Base-by-base conservation (phyloP, 805 yeast genomes). In the Yamadazyma akitaensis region DNA sequence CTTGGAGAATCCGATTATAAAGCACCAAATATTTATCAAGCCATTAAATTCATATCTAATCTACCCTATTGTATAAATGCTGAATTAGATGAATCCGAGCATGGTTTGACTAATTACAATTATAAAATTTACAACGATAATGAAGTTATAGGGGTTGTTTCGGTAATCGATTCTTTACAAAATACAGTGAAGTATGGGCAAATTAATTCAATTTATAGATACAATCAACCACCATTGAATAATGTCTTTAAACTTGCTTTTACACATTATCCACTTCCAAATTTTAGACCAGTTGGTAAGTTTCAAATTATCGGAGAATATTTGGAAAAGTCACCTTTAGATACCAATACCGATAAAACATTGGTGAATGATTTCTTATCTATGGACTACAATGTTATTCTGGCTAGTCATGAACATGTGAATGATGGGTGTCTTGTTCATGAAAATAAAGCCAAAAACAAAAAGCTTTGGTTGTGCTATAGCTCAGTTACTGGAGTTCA, bases 341-440 rank as follows among this genome's bases (percentile, higher is more conserved):
- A 56, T n/a, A 53, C 67, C 9, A 53, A 54, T 5, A 63, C 71
- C 4, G 64, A 62, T 49, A 35, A 36, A n/a, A 54, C 60, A 37
- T 56, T 67, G 42, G 59, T 60, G 43, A 61, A 63, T 26, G 76
- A 72, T 48, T 57, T 71, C 24, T 53, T 62, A 34, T 58, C 59
- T 39, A 59, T 67, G 40, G 69, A 69, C 8, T 70, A 70, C 51
- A 56, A 66, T 32, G 73, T 59, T 5, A 63, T 70, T 0, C 60
- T 67, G 7, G 75, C 69, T 5, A 74, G 75, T 7, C 75, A 72
- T 49, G 76, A 72, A 50, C 76, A 72, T 50, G 70, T 65, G 37
- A 72, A 72, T 50, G 76, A 71, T 47, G 73, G 71, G 2, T 72
- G 76, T 44, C 54, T 72, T 18, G 49, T 67, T n/a, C 50, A 51